A percentile compares a stretch with the other conserved stretches of the same genome.
phyloP scores from a whole-genome alignment of 495 filamentous ascomycete species.

The Penicillium canescens region DNA sequence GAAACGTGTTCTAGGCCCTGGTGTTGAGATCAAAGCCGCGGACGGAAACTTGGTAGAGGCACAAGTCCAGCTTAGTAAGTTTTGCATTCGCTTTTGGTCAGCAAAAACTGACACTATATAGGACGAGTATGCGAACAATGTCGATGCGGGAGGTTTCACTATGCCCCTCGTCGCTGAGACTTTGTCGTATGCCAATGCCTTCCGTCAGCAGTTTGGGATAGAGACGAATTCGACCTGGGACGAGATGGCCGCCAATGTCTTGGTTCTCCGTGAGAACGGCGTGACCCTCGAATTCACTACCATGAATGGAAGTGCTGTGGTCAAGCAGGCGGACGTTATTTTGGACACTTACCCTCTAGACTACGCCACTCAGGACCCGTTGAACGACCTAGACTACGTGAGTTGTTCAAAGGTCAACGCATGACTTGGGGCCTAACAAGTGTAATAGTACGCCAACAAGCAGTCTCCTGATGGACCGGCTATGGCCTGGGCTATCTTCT shows the following conservation, averaged over 20 bases:
- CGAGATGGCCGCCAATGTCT: slow-evolving; percentile 53
- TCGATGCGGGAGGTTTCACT: slow-evolving; percentile 65
- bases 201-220: slow-evolving; percentile 57
- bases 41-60: too few species aligned
- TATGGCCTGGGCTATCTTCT: too few species aligned
- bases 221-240: slow-evolving; percentile 50
- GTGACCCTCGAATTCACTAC: slow-evolving; percentile 71
- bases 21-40: too few species aligned
- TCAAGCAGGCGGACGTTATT: slow-evolving; percentile 68
- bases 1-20: too few species aligned
- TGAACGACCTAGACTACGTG: slow-evolving; percentile 60
- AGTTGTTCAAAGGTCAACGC: slow-evolving; percentile 3
- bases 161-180: slow-evolving; percentile 63
- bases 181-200: slow-evolving; percentile 54
- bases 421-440: slow-evolving; percentile 5
- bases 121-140: slow-evolving; percentile 73
- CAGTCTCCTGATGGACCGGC: slow-evolving; percentile 63
- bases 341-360: slow-evolving; percentile 59
- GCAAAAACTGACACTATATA: slow-evolving; percentile 20
- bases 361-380: slow-evolving; percentile 50
- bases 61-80: too few species aligned
- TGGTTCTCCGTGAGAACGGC: slow-evolving; percentile 54
- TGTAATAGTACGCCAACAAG: slow-evolving; percentile 59
- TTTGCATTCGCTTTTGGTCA: background rate
- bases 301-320: slow-evolving; percentile 62